Evolutionary conservation across 2,329 filamentous ascomycete genomes (phyloP), one percentile per base, ranked within the genome.

Genomic region (Paecilomyces sp.): DNA sequence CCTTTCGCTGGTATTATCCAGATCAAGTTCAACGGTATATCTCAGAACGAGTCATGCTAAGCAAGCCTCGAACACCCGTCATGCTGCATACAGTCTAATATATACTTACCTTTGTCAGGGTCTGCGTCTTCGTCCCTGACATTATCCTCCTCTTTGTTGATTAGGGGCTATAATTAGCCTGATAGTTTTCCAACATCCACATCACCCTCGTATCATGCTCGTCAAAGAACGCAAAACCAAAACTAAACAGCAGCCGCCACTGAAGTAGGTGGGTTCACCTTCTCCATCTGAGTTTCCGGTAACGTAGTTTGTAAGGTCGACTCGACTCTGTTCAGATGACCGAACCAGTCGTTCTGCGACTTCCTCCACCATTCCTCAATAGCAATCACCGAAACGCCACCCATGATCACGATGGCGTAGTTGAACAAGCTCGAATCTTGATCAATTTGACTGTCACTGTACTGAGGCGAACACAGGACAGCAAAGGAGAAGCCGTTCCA

Each of bases 401-500:
- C 75, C 76, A 79, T 79, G 30, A 79, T 79, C 18, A 79, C 73
- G 0, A 78, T 78, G 0, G 77, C 75, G 61, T 73, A 68, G 36
- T 68, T 68, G 63, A 68, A 68, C 33, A 68, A 55, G 25, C 64
- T 62, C 1, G 66, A 60, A 18, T 68, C 64, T 24, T 63, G 4
- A 31, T 66, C 60, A 18, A 68, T 68, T 4, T 53, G 54, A 30
- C 51, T 59, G 51, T 68, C 55, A 12, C 69, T 68, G 58, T 68
- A 68, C 30, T 77, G 76, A 0, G 77, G 77, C 0, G 75, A 75
- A 55, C 75, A 79, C 0, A 80, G 67, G 1, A 79, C 72, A 0
- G 77, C 74, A 2, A 79, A 78, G 2, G 78, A 75, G 71, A 77
- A 80, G 0, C 73, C 76, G 55, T 80, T 80, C 77, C 77, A 80